Base-by-base conservation (phyloP, 495 filamentous ascomycete species). In the Penicillium samsonianum region DNA sequence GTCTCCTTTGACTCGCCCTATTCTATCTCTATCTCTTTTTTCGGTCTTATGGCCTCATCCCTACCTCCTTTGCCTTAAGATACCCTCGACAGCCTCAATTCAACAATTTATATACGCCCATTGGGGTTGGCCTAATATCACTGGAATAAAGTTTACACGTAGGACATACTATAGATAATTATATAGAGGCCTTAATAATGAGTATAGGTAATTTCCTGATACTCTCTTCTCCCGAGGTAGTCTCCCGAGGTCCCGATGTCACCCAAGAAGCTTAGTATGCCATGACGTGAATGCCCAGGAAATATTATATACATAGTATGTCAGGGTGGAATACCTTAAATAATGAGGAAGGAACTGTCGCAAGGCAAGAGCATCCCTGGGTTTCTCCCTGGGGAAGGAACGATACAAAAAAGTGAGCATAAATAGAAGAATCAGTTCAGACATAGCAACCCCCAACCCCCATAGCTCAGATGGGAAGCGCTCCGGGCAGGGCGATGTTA, bases 31-130 rank as follows among this genome's bases (percentile, higher is more conserved):
- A 17, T 12, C 2, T 12, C 2, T 3, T n/a, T 42, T 41, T 19
- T 22, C 7, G 11, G 9, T 33, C 40, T 20, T 54, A n/a, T 19
- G 14, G 6, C 28, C 17, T 40, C 5, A 37, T 25, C 0, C 12
- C 12, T 48, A 14, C 20, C 31, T 14, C 16, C 3, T 47, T 20
- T 5, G 17, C 16, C 17, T 19, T 28, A 20, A 48, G 53, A 56
- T 56, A 56, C 53, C 53, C 53, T 48, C 43, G 8, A 14, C 12
- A 40, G 16, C 53, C 44, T 48, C 8, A 51, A 51, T 40, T 40
- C 22, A 26, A 38, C 31, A 2, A 38, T 30, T 16, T 26, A 37
- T 55, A 38, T 5, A 40, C 12, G 33, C 8, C 16, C 9, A 10
- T 51, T 38, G 6, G 19, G 20, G 26, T 17, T 50, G 17, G 20